A percentile compares a stretch with the other conserved stretches of the same genome.
phyloP scores from a whole-genome alignment of 2,329 filamentous ascomycete species.

The Dothideomycetes sp. region DNA sequence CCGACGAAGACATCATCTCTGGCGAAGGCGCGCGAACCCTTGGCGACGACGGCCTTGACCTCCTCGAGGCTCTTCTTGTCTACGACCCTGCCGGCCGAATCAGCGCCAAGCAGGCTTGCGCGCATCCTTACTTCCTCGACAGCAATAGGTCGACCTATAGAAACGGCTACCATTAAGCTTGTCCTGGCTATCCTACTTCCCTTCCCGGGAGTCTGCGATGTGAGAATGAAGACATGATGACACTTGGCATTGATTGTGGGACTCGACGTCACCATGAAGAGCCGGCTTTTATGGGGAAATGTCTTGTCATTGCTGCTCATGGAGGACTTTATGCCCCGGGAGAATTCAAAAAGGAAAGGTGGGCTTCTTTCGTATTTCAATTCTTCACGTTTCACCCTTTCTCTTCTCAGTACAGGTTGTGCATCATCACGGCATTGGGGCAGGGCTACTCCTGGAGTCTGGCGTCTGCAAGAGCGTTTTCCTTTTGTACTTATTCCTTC shows the following conservation, averaged over 20 bases:
- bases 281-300: no score
- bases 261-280: no score
- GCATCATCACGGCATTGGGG: not conserved
- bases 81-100: constrained; percentile 82
- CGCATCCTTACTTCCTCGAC: constrained; percentile 65
- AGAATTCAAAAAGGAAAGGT: not conserved
- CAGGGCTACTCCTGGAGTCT: not conserved
- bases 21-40: constrained; percentile 41
- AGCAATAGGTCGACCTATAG: constrained; percentile 10
- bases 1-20: constrained; percentile 53
- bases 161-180: constrained; percentile 16
- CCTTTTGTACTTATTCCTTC: no score
- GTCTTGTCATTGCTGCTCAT: not conserved
- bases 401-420: not conserved
- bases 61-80: constrained; percentile 61
- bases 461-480: not conserved
- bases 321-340: no score
- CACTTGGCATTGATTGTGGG: not conserved
- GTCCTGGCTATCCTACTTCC: no score
- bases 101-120: constrained; percentile 77
- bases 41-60: constrained; percentile 59
- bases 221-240: not conserved
- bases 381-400: not conserved
- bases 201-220: no score
- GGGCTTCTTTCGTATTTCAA: no score